Evolutionary conservation across 192 early-diverging fungal species (phyloP).

Genomic region (Spinellus fusiger): DNA sequence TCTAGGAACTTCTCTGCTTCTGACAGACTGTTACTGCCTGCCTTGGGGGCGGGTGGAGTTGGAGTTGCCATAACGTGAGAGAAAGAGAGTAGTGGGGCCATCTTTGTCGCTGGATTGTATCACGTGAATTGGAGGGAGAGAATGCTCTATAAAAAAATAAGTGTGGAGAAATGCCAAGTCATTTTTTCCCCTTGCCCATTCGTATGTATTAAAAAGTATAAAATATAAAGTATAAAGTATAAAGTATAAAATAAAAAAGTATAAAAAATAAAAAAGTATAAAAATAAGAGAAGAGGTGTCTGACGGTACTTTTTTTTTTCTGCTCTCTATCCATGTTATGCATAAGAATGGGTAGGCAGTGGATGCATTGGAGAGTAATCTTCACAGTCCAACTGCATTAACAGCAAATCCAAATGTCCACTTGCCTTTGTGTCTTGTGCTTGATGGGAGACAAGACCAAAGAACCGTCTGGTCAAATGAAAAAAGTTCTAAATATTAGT

Average conservation of each 20-base stretch:
- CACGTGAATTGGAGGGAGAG: too few species aligned
- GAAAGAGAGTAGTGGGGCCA: background rate
- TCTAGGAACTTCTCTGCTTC: constrained; percentile 36
- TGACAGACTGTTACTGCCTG: constrained; percentile 13
- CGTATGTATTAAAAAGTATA: too few species aligned
- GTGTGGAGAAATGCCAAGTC: too few species aligned
- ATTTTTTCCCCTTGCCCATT: too few species aligned
- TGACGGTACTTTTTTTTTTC: too few species aligned
- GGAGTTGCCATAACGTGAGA: background rate
- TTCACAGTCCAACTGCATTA: constrained; percentile 36
- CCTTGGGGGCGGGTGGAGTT: background rate
- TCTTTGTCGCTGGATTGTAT: background rate
- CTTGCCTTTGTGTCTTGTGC: constrained; percentile 11
- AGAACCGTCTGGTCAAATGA: constrained; percentile 17
- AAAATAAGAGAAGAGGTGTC: too few species aligned
- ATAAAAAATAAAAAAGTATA: too few species aligned
- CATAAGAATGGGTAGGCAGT: too few species aligned
- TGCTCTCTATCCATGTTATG: too few species aligned
- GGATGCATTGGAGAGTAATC: constrained; percentile 25
- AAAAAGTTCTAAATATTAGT: constrained; percentile 27
- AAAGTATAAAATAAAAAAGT: too few species aligned
- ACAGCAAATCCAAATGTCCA: constrained; percentile 33
- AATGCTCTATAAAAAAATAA: too few species aligned
- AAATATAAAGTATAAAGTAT: too few species aligned
- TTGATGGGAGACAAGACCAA: constrained; percentile 17